phyloP scores from a whole-genome alignment of 352 stramenopile genomes.

The Phytopythium boreale region DNA sequence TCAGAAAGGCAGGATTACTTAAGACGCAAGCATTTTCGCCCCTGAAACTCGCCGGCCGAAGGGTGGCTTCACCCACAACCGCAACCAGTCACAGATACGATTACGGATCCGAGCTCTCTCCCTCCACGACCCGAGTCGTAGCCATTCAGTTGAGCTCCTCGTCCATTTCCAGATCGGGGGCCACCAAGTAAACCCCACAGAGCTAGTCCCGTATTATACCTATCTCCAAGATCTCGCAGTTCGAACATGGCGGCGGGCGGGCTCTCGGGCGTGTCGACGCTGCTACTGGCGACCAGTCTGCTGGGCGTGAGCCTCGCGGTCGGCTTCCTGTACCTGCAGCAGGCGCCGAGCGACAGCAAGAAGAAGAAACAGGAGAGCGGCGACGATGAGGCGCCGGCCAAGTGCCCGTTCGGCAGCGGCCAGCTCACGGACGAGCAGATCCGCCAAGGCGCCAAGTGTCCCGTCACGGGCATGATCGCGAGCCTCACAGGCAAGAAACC shows the following conservation, averaged over 20 bases:
- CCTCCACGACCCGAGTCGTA: not conserved
- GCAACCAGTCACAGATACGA: constrained; percentile 9
- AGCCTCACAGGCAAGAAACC: constrained; percentile 7
- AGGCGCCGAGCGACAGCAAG: constrained; percentile 11
- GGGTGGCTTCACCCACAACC: constrained; percentile 7
- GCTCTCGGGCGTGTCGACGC: constrained; percentile 28
- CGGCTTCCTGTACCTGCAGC: constrained; percentile 58
- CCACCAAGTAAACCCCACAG: no score
- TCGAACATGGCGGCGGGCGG: constrained; percentile 29
- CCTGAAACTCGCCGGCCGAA: not conserved
- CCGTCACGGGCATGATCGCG: constrained; percentile 34
- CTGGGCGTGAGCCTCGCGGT: constrained; percentile 56
- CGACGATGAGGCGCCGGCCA: constrained; percentile 8
- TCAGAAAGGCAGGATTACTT: not conserved
- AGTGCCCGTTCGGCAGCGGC: constrained; percentile 22
- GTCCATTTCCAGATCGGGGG: constrained; percentile 7
- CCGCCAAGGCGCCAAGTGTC: constrained; percentile 34
- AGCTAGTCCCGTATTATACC: not conserved
- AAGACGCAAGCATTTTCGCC: not conserved
- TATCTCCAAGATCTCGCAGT: no score
- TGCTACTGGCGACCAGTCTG: constrained; percentile 60
- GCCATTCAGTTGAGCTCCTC: constrained; percentile 1
- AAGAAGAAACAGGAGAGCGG: constrained; percentile 12
- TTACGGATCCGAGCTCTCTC: not conserved
- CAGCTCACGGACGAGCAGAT: constrained; percentile 30